Conservation (phyloP, 2,329 filamentous ascomycete species). For the Salinomyces thailandicus region DNA sequence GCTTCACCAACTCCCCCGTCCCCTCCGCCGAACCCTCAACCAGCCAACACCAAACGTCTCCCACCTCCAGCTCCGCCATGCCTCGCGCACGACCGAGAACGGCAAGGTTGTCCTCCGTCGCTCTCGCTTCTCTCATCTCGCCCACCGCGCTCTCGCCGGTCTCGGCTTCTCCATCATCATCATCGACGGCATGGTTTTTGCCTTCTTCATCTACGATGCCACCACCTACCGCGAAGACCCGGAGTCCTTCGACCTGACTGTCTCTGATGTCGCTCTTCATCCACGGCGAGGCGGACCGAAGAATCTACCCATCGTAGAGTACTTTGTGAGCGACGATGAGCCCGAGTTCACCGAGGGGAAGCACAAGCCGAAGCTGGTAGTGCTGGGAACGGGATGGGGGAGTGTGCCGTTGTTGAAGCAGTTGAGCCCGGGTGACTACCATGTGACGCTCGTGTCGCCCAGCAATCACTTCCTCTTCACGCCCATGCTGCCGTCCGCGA, state of each 20-base stretch:
- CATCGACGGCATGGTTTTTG: slow-evolving; percentile 57
- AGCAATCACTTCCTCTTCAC: slow-evolving; percentile 98
- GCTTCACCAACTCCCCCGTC: slow-evolving; percentile 10
- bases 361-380: slow-evolving; percentile 84
- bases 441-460: slow-evolving; percentile 88
- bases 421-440: slow-evolving; percentile 81
- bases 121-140: slow-evolving; percentile 38
- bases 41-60: slow-evolving; percentile 8
- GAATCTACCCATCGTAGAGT: slow-evolving; percentile 83
- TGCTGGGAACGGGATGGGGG: slow-evolving; percentile 91
- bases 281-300: slow-evolving; percentile 82
- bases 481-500: slow-evolving; percentile 93
- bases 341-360: slow-evolving; percentile 60
- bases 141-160: slow-evolving; percentile 59
- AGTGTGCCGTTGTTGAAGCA: slow-evolving; percentile 86
- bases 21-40: slow-evolving; percentile 5
- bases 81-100: slow-evolving; percentile 6
- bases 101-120: slow-evolving; percentile 5
- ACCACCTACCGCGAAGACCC: slow-evolving; percentile 72
- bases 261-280: slow-evolving; percentile 73
- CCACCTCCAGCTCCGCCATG: slow-evolving; percentile 12
- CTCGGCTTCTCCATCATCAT: slow-evolving; percentile 67
- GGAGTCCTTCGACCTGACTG: slow-evolving; percentile 59
- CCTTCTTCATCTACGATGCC: slow-evolving; percentile 90
- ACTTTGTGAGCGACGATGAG: slow-evolving; percentile 82